These are phyloP conservation scores for Teunomyces kruisii DNA, from an alignment of 805 yeast species.

Conservation along the genomic window DNA sequence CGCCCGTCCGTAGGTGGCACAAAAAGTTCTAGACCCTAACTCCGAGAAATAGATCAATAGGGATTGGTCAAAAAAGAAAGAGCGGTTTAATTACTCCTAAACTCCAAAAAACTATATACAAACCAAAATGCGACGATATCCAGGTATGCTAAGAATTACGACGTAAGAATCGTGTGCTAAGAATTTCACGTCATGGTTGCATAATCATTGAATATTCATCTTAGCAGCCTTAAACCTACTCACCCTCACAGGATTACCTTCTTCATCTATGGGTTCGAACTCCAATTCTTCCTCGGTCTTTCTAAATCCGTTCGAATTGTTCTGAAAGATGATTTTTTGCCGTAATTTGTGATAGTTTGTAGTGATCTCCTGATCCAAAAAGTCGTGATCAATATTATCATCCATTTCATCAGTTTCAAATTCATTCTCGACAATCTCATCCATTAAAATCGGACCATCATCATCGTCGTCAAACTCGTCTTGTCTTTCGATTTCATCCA, in stretches of 20 bases:
- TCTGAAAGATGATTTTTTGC: constrained; percentile 45
- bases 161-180: no score
- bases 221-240: constrained; percentile 70
- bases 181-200: not conserved
- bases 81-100: not conserved
- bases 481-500: constrained; percentile 21
- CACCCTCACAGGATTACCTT: constrained; percentile 55
- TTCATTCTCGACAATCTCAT: constrained; percentile 44
- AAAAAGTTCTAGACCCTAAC: constrained; percentile 1
- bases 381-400: constrained; percentile 16
- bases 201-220: constrained; percentile 5
- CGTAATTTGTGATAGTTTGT: constrained; percentile 58
- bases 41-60: not conserved
- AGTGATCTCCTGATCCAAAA: constrained; percentile 48
- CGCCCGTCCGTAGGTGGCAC: not conserved
- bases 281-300: constrained; percentile 52
- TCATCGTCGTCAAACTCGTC: constrained; percentile 35
- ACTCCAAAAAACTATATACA: not conserved
- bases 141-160: not conserved
- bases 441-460: constrained; percentile 40
- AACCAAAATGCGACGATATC: not conserved
- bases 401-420: constrained; percentile 10
- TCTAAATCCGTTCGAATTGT: constrained; percentile 43
- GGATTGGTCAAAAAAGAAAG: constrained; percentile 1
- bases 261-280: constrained; percentile 66